Conservation (phyloP, 2,329 filamentous ascomycete genomes). For the Purpureocillium lavendulum region DNA sequence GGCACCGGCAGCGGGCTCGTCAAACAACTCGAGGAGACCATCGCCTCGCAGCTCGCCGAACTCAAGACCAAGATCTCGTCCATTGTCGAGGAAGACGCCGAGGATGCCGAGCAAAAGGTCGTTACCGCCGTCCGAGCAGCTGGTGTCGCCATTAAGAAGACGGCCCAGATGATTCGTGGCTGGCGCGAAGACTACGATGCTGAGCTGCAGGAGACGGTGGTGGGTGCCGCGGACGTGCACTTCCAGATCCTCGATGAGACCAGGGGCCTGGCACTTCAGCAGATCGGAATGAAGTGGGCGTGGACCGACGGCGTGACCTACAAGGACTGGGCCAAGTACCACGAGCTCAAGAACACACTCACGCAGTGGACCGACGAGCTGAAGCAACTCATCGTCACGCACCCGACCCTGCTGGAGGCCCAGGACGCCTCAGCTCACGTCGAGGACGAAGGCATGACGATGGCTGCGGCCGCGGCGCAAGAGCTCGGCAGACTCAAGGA, state of each 20-base stretch:
- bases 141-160: constrained; percentile 66
- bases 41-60: constrained; percentile 52
- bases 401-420: constrained; percentile 62
- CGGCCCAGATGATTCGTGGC: constrained; percentile 65
- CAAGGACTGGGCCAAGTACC: constrained; percentile 94
- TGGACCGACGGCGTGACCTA: constrained; percentile 95
- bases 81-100: constrained; percentile 43
- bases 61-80: constrained; percentile 61
- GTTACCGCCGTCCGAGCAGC: constrained; percentile 50
- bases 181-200: constrained; percentile 69
- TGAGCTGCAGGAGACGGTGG: constrained; percentile 60
- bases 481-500: constrained; percentile 77
- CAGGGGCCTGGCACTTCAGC: constrained; percentile 75
- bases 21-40: constrained; percentile 57
- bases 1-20: constrained; percentile 59
- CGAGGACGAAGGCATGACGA: constrained; percentile 70
- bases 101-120: constrained; percentile 33
- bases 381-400: constrained; percentile 63
- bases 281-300: constrained; percentile 91
- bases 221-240: constrained; percentile 68
- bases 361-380: constrained; percentile 80
- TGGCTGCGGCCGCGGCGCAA: constrained; percentile 69
- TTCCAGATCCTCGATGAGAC: constrained; percentile 77
- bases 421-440: constrained; percentile 60
- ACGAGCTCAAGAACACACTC: constrained; percentile 75